Evolutionary conservation across 1,139 yeast species (phyloP).

Genomic region (Taiozyma sp.): DNA sequence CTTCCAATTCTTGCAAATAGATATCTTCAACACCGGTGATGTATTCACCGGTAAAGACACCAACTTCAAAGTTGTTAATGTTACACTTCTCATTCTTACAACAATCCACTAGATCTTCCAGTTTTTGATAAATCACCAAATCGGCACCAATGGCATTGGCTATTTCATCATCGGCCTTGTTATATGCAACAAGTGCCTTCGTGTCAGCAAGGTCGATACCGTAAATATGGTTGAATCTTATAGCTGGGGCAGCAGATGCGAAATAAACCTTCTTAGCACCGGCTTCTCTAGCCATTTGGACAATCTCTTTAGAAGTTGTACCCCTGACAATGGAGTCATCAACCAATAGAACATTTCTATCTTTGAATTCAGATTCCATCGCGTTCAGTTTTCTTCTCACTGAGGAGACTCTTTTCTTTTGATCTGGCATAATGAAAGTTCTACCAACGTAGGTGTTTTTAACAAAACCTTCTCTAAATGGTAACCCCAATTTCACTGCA

Average conservation of each 20-base stretch:
- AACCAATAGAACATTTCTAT: constrained; percentile 82
- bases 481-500: constrained; percentile 73
- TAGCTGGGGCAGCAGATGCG: constrained; percentile 98
- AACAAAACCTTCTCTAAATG: constrained; percentile 96
- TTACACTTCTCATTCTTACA: constrained; percentile 46
- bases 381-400: constrained; percentile 95
- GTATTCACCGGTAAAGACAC: constrained; percentile 95
- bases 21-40: constrained; percentile 88
- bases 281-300: constrained; percentile 96
- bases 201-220: constrained; percentile 98
- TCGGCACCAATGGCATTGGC: constrained; percentile 88
- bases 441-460: constrained; percentile 96
- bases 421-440: constrained; percentile 98
- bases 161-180: constrained; percentile 69
- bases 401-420: constrained; percentile 87
- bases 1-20: constrained; percentile 78
- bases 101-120: constrained; percentile 77
- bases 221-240: constrained; percentile 90
- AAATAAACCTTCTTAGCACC: constrained; percentile 92
- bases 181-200: constrained; percentile 86
- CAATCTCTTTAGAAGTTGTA: constrained; percentile 93
- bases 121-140: constrained; percentile 79
- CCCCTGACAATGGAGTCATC: constrained; percentile 98
- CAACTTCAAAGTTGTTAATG: constrained; percentile 78
- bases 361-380: constrained; percentile 89